Evolutionary conservation across 306 rosid species (phyloP).

Genomic region (Cercis canadensis): DNA sequence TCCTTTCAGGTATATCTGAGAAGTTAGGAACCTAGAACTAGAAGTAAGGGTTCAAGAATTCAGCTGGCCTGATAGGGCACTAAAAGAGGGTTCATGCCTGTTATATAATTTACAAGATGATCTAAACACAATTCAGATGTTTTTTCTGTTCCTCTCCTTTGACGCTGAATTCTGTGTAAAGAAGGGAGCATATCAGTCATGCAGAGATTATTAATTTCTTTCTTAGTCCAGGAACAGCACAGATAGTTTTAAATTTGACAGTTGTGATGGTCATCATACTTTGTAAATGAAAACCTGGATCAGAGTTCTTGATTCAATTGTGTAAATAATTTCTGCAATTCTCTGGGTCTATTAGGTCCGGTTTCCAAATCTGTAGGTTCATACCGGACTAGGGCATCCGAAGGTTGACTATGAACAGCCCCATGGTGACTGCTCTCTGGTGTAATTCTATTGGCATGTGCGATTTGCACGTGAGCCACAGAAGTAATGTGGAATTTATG

Average conservation of each 20-base stretch:
- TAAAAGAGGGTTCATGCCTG: not conserved
- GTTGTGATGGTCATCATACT: conserved; percentile 2
- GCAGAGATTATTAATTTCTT: not conserved
- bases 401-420: too few relatives aligned
- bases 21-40: too few relatives aligned
- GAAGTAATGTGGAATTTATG: too few relatives aligned
- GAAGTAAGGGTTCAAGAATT: too few relatives aligned
- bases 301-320: conserved; percentile 39
- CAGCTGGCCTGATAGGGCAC: too few relatives aligned
- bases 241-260: conserved; percentile 28
- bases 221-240: not conserved
- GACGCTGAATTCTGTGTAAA: conserved; percentile 6
- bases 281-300: conserved; percentile 49
- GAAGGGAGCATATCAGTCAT: conserved; percentile 10
- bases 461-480: too few relatives aligned
- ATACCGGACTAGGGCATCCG: not conserved
- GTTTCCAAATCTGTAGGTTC: not conserved
- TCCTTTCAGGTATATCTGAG: conserved; percentile 20
- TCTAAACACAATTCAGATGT: not conserved
- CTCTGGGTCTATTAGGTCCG: conserved; percentile 17
- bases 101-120: too few relatives aligned
- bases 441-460: too few relatives aligned
- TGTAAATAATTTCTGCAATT: conserved; percentile 36
- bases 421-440: too few relatives aligned
- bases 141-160: conserved; percentile 11